Conservation (phyloP, 306 rosid species). For the Abrus precatorius region DNA sequence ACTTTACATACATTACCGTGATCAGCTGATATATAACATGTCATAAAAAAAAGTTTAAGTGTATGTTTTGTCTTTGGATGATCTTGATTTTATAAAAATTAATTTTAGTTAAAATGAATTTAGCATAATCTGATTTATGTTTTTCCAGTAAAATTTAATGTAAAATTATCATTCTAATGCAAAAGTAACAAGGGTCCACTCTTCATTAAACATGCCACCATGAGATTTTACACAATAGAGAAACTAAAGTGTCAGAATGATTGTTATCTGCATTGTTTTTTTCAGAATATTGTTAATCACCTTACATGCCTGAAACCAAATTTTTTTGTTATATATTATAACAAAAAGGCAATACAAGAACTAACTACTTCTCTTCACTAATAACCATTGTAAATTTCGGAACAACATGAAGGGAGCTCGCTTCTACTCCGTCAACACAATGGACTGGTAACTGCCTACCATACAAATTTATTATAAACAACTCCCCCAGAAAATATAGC, state of each 20-base stretch:
- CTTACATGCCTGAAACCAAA: neutral
- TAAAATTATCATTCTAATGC: neutral
- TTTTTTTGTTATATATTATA: neutral
- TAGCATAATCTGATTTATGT: too few relatives aligned
- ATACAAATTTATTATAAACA: neutral
- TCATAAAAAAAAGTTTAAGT: neutral
- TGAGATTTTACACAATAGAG: neutral
- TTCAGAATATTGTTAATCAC: neutral
- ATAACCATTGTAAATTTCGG: neutral
- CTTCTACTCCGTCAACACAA: neutral
- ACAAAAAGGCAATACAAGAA: slow-evolving; percentile 1
- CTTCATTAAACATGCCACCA: neutral
- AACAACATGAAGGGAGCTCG: neutral
- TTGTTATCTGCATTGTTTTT: neutral
- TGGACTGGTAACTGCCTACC: neutral
- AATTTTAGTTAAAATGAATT: neutral
- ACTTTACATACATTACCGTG: neutral
- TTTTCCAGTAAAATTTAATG: neutral
- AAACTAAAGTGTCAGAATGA: neutral
- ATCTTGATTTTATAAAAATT: neutral
- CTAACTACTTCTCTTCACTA: neutral
- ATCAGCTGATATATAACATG: neutral
- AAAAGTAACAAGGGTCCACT: neutral
- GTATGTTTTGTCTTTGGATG: neutral
- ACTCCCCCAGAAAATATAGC: neutral